Conservation (phyloP, 148 eudicot species). For the Nyssa sinensis region DNA sequence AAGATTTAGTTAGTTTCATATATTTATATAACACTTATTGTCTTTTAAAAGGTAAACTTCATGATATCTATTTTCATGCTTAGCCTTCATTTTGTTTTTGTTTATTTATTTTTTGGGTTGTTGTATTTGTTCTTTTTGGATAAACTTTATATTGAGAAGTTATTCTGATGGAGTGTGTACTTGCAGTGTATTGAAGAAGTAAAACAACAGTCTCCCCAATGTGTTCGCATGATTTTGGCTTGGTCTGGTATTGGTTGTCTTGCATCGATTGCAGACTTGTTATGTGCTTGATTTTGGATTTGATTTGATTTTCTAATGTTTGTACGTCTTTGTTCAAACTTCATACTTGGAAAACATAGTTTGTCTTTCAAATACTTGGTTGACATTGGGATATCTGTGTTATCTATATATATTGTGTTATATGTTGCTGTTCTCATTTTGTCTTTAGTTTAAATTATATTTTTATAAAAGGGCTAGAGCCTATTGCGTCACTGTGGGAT, state of each 20-base stretch:
- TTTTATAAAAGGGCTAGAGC: too few relatives aligned
- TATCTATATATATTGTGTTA: too few relatives aligned
- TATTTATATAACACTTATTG: too few relatives aligned
- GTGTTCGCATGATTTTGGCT: slow-evolving; percentile 4
- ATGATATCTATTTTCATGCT: neutral
- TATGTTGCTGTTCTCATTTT: too few relatives aligned
- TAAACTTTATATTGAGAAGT: neutral
- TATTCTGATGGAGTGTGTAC: slow-evolving; percentile 12
- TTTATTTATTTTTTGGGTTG: neutral
- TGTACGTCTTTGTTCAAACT: neutral
- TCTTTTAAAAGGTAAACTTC: neutral
- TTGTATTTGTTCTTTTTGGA: too few relatives aligned
- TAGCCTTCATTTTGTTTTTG: neutral
- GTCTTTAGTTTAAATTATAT: neutral
- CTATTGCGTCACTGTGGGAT: neutral
- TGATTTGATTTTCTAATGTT: neutral
- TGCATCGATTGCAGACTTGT: neutral
- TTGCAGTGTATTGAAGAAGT: slow-evolving; percentile 69
- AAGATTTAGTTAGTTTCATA: neutral
- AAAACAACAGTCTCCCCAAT: neutral
- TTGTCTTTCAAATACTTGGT: too few relatives aligned
- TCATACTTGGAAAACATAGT: neutral
- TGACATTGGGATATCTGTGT: too few relatives aligned
- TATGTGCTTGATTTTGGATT: slow-evolving; percentile 2
- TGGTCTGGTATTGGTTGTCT: slow-evolving; percentile 1